Percentiles rank a stretch among this genome's conserved stretches.
phyloP scores from a whole-genome alignment of 176 grass and related monocot genomes.

The Typha latifolia region DNA sequence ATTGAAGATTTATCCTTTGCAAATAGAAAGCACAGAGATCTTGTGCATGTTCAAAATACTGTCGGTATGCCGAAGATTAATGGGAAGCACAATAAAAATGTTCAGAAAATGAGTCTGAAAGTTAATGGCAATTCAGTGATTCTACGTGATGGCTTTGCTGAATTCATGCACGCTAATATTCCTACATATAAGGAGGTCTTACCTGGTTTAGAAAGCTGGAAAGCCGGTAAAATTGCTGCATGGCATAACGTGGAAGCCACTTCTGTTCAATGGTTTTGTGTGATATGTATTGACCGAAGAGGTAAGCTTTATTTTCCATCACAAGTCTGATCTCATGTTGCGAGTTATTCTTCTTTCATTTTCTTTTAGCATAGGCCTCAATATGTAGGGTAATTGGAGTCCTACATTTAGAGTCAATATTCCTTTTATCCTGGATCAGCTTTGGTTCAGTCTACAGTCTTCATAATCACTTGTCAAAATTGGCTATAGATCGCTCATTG shows the following conservation, averaged over 20 bases:
- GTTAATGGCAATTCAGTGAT: conserved; percentile 62
- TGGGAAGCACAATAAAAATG: conserved; percentile 50
- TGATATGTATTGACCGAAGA: conserved; percentile 74
- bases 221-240: conserved; percentile 65
- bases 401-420: too few species aligned
- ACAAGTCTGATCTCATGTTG: conserved; percentile 7
- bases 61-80: conserved; percentile 40
- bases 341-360: background rate
- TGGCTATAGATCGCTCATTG: too few species aligned
- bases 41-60: conserved; percentile 54
- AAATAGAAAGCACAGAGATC: conserved; percentile 33
- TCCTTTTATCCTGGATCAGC: too few species aligned
- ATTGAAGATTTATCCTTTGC: conserved; percentile 28
- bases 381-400: background rate
- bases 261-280: conserved; percentile 79
- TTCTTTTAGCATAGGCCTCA: background rate
- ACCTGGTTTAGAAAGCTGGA: conserved; percentile 80
- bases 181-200: conserved; percentile 45
- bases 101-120: conserved; percentile 48
- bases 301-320: conserved; percentile 32
- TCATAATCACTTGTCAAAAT: too few species aligned
- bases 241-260: conserved; percentile 78
- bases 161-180: conserved; percentile 38
- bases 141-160: conserved; percentile 25
- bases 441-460: too few species aligned